phyloP scores from a whole-genome alignment of 73 alveolate species.

The Durusdinium trenchii region DNA sequence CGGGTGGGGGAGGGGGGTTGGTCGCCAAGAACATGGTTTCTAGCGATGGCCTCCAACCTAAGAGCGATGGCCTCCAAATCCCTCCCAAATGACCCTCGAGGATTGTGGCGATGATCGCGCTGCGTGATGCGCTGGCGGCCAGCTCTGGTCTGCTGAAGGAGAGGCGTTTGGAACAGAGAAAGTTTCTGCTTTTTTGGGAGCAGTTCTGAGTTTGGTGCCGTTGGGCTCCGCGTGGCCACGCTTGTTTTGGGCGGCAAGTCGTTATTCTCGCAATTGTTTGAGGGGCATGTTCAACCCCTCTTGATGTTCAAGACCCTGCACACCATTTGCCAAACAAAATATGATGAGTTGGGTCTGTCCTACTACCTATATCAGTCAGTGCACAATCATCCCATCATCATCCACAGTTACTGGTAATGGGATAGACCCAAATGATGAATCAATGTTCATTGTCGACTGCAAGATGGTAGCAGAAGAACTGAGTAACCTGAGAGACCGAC shows the following conservation, averaged over 20 bases:
- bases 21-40: neutral
- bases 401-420: too few relatives aligned
- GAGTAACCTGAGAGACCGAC: too few relatives aligned
- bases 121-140: constrained; percentile 45
- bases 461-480: too few relatives aligned
- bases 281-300: neutral
- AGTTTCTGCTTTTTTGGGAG: neutral
- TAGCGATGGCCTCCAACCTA: neutral
- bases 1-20: neutral
- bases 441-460: neutral
- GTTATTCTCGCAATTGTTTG: neutral
- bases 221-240: too few relatives aligned
- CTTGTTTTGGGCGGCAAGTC: neutral
- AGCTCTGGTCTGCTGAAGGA: constrained; percentile 35
- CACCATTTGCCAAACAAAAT: neutral
- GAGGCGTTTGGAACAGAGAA: neutral
- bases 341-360: too few relatives aligned
- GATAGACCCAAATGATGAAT: too few relatives aligned
- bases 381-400: too few relatives aligned
- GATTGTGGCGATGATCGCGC: constrained; percentile 58
- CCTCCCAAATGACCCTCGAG: neutral
- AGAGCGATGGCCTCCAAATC: neutral
- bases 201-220: neutral
- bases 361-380: too few relatives aligned
- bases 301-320: neutral